These are phyloP conservation scores for Colletotrichum tofieldiae DNA, from an alignment of 2,329 filamentous ascomycete species.

Conservation along the genomic window DNA sequence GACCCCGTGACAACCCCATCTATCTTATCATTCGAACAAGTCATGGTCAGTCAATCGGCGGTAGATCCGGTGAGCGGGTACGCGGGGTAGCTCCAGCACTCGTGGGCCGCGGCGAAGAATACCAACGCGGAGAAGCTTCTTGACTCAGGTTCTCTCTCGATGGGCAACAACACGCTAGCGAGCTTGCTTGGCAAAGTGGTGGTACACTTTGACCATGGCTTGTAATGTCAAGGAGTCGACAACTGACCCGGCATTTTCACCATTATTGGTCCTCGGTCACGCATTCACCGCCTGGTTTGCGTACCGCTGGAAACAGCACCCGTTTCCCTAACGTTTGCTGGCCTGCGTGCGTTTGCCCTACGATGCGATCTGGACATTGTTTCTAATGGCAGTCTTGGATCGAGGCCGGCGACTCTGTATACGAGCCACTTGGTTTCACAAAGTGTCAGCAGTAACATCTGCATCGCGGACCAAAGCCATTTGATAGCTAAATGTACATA, in stretches of 20 bases:
- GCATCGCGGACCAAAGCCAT: constrained; percentile 29
- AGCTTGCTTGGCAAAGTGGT: background rate
- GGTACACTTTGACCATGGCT: background rate
- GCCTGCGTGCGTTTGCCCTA: background rate
- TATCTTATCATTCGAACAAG: background rate
- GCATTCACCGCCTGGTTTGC: too few species aligned
- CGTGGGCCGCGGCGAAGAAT: background rate
- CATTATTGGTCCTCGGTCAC: background rate
- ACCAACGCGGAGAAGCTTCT: constrained; percentile 17
- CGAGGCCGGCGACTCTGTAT: background rate
- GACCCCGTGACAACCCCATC: background rate
- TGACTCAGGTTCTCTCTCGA: background rate
- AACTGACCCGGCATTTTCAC: background rate
- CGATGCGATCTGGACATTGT: background rate
- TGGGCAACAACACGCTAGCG: background rate
- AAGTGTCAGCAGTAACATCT: background rate
- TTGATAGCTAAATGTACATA: constrained; percentile 40
- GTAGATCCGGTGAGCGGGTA: background rate
- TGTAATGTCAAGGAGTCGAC: background rate
- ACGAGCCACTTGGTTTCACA: background rate
- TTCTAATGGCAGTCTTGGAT: background rate
- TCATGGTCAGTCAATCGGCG: background rate
- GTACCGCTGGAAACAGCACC: too few species aligned
- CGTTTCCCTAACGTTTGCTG: background rate
- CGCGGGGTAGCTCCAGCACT: constrained; percentile 9